These are phyloP conservation scores for Plasmodium coatneyi DNA, from an alignment of 169 alveolate genomes.

Conservation along the genomic window DNA sequence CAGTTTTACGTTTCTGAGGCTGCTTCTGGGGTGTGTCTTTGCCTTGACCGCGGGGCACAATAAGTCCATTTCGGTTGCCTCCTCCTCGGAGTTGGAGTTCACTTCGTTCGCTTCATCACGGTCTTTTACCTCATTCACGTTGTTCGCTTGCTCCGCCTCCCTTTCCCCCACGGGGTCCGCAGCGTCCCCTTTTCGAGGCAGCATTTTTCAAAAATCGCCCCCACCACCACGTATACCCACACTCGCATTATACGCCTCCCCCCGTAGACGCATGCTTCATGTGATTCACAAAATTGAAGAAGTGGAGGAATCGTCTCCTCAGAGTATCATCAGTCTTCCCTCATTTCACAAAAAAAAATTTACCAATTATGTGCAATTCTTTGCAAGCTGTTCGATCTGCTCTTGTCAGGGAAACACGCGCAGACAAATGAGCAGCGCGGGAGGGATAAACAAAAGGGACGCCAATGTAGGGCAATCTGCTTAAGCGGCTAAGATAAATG, in stretches of 20 bases:
- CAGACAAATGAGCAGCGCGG: not conserved
- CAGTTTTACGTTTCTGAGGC: conserved; percentile 3
- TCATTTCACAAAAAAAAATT: conserved; percentile 11
- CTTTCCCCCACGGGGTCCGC: not conserved
- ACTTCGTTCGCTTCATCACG: not conserved
- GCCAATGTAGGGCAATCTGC: not conserved
- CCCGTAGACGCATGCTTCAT: not conserved
- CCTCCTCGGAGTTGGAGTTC: not conserved
- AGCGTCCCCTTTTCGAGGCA: not conserved
- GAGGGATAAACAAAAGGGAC: not conserved
- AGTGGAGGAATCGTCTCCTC: not conserved
- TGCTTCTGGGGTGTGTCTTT: not conserved
- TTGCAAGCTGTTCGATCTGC: not conserved
- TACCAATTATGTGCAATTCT: not conserved
- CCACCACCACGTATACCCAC: not conserved
- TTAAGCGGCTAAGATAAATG: not conserved
- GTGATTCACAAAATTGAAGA: not conserved
- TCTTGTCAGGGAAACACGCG: not conserved
- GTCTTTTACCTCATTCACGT: not conserved
- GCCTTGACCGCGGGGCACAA: not conserved
- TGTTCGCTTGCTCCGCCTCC: not conserved
- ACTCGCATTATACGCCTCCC: not conserved
- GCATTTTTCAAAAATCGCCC: not conserved
- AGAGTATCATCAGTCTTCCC: not conserved
- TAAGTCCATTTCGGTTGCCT: not conserved